Base-by-base conservation (phyloP, 768 basidiomycete species). In the Hemileccinum rubropunctum region DNA sequence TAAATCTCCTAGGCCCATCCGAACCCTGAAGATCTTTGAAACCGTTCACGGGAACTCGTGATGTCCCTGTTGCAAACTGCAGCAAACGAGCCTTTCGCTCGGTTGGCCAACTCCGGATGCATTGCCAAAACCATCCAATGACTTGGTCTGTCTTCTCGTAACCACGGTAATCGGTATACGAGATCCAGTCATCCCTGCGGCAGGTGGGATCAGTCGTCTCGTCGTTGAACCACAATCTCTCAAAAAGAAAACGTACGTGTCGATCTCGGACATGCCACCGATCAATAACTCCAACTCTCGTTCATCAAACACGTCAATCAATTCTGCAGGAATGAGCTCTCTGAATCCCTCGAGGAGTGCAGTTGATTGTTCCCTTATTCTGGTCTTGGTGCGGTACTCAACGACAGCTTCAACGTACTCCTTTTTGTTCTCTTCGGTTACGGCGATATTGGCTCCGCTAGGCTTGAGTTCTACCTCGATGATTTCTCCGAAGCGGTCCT, bases 111-210 rank as follows among this genome's bases (percentile, higher is more conserved):
- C 85, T 83, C 33, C 88, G 84, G 47, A 95, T 81, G 60, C 86
- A 89, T 66, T 93, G 84, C 93, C 93, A 95, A 77, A 95, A 95
- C 93, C 93, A 95, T 61, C 91, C 87, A 55, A 95, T 91, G 52
- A 90, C 86, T 63, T 89, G 84, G 62, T 91, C 90, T 4, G 82
- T 86, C 73, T 88, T 88, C 61, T 87, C 83, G 62, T 90, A 91
- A 5, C 88, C 86, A 45, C 91, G 84, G 65, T 95, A 95, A 63
- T 95, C 93, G 17, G 93, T 95, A 69, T 90, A 91, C 62, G 92
- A 91, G 58, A 85, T 88, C 92, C 92, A 94, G 61, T 93, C 91
- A 58, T 93, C 89, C 73, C 84, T 85, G 42, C 3, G 20, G 37
- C 18, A 44, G 32, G 36, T 41, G 21, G 32, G 21, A 28, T 56